Base-by-base conservation (phyloP, 352 stramenopile species). In the Phytopythium ostracodes region DNA sequence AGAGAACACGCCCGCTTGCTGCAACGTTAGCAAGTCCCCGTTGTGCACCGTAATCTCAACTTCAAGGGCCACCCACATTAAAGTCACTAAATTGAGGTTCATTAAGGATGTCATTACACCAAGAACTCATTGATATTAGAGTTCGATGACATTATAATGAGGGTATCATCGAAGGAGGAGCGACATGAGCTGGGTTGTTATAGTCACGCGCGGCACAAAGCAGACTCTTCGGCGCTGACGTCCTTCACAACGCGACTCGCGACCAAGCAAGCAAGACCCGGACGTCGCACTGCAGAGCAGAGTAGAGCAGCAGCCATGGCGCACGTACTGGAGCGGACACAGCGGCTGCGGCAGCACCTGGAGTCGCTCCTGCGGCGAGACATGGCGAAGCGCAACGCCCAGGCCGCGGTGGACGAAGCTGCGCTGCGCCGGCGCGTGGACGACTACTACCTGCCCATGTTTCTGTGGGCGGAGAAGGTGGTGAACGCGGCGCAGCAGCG, bases 381-480 rank as follows among this genome's bases (percentile, higher is more conserved):
- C 38, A 60, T 69, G 14, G 50, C 54, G 33, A 71, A 47, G 44
- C 62, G 44, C 24, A 22, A 42, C 24, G 36, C 17, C 0, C 64
- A 52, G 56, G 50, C 59, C 59, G n/a, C 65, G 12, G 61, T 83
- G 31, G 70, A 84, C 22, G 76, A 85, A 25, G 54, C 64, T 11
- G 62, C 79, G 53, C 67, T 81, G 24, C 68, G 72, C 22, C 75
- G 72, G 42, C 77, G 73, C 50, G 77, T 95, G 50, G 74, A 94
- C 51, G 70, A 84, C 27, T 90, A 83, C 64, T 95, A 91, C 62
- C 72, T 90, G 52, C 84, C 87, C 35, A 77, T 95, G 66, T 91
- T 91, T 42, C 65, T 72, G 43, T 95, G 87, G 87, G 81, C 76
- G 22, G 70, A 81, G 25, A 74, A 78, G 56, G 65, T 92, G 15